Evolutionary conservation across 176 grass and related monocot species (phyloP).

Genomic region (Triticum turgidum): DNA sequence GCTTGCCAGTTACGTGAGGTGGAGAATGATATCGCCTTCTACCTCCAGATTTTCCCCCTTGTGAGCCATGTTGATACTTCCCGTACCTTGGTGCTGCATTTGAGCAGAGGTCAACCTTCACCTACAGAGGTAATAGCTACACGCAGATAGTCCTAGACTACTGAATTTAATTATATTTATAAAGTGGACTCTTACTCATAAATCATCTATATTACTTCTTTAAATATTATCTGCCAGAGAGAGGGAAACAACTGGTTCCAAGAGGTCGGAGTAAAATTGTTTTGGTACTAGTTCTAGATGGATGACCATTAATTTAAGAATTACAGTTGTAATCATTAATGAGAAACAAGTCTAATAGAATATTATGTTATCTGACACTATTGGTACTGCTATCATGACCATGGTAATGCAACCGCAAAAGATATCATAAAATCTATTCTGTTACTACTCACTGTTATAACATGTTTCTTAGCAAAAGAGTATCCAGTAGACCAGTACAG

Average conservation of each 20-base stretch:
- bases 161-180: background rate
- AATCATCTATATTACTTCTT: background rate
- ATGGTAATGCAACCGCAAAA: background rate
- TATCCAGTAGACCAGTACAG: background rate
- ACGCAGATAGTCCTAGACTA: background rate
- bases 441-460: background rate
- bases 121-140: background rate
- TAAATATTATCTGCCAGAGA: background rate
- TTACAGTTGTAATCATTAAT: background rate
- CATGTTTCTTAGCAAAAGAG: no score
- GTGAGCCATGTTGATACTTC: constrained; percentile 57
- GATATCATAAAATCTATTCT: background rate
- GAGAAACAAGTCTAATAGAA: background rate
- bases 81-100: constrained; percentile 38
- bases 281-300: background rate
- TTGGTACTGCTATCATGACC: background rate
- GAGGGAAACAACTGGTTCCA: background rate
- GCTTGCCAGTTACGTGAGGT: constrained; percentile 51
- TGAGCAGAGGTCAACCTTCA: background rate
- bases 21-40: constrained; percentile 69
- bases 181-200: background rate
- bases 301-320: background rate
- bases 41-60: constrained; percentile 72
- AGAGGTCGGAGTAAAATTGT: background rate
- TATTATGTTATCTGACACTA: background rate